Conservation (phyloP, 805 yeast genomes). For the Blastobotrys attinorum region DNA sequence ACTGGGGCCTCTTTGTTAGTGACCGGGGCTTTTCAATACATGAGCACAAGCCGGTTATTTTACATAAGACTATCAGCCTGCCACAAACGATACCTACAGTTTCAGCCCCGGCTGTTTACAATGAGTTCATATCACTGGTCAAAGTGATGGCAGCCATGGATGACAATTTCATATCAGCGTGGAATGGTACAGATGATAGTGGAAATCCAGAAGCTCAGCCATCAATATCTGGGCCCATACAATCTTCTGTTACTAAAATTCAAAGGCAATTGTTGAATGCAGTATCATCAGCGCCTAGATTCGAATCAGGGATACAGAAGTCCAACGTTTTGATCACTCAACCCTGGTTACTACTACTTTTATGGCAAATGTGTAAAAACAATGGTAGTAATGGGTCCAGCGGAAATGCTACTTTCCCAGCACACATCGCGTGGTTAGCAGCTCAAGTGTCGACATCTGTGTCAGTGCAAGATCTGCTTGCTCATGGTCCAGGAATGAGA, state of each 20-base stretch:
- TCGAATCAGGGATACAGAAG: constrained; percentile 4
- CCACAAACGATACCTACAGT: background rate
- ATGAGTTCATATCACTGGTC: constrained; percentile 5
- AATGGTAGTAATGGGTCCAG: background rate
- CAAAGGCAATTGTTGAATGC: constrained; percentile 3
- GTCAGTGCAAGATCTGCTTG: constrained; percentile 5
- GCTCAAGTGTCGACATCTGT: constrained; percentile 5
- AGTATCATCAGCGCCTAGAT: constrained; percentile 2
- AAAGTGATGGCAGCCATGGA: constrained; percentile 7
- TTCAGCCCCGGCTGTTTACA: background rate
- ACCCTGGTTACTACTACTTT: constrained; percentile 7
- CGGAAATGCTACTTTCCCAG: constrained; percentile 2
- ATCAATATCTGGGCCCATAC: background rate
- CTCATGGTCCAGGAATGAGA: constrained; percentile 11
- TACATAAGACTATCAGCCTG: background rate
- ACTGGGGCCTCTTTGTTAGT: constrained; percentile 10
- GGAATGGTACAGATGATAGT: background rate
- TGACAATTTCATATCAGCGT: constrained; percentile 4
- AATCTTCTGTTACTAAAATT: background rate
- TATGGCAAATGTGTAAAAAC: constrained; percentile 1
- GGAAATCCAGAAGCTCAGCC: too few species aligned
- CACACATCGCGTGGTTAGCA: constrained; percentile 2
- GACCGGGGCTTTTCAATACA: constrained; percentile 11
- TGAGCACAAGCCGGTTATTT: constrained; percentile 4
- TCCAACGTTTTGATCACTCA: constrained; percentile 8